Conservation (phyloP, 768 basidiomycete species). For the Polyporus arcularius region DNA sequence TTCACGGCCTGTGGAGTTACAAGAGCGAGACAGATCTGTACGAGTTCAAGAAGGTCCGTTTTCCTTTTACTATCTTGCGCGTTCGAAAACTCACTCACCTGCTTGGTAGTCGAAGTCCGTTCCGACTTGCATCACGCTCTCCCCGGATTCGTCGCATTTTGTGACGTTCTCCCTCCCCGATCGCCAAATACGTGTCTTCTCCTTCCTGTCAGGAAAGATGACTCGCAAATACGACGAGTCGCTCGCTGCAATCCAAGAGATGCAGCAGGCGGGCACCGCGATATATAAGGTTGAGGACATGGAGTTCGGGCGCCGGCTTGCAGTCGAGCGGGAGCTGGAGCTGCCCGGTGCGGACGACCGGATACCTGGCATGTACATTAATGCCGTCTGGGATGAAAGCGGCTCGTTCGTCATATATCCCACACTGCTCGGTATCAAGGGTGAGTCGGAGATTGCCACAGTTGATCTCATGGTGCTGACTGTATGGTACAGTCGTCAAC, state of each 20-base stretch:
- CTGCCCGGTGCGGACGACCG: slow-evolving; percentile 73
- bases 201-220: slow-evolving; percentile 86
- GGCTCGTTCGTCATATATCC: slow-evolving; percentile 94
- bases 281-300: slow-evolving; percentile 94
- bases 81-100: background rate
- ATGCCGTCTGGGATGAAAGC: slow-evolving; percentile 97
- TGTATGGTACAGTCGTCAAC: slow-evolving; percentile 72
- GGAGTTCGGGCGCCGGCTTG: slow-evolving; percentile 98
- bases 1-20: slow-evolving; percentile 83
- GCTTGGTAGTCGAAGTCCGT: slow-evolving; percentile 76
- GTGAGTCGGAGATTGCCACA: slow-evolving; percentile 41
- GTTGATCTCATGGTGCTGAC: background rate
- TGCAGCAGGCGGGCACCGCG: slow-evolving; percentile 98
- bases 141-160: slow-evolving; percentile 87
- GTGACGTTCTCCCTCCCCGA: slow-evolving; percentile 93
- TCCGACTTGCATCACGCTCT: slow-evolving; percentile 90
- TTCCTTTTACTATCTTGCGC: background rate
- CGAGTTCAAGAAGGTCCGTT: slow-evolving; percentile 92
- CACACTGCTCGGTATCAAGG: slow-evolving; percentile 92
- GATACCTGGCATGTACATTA: slow-evolving; percentile 77
- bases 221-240: slow-evolving; percentile 95
- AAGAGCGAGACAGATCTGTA: slow-evolving; percentile 93
- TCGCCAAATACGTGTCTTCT: slow-evolving; percentile 92
- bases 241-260: slow-evolving; percentile 89
- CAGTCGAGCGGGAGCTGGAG: slow-evolving; percentile 90